Percentiles rank a stretch among this genome's conserved stretches.
Conservation (phyloP, 108 stramenopile species). For the Cyclotella sp. region DNA sequence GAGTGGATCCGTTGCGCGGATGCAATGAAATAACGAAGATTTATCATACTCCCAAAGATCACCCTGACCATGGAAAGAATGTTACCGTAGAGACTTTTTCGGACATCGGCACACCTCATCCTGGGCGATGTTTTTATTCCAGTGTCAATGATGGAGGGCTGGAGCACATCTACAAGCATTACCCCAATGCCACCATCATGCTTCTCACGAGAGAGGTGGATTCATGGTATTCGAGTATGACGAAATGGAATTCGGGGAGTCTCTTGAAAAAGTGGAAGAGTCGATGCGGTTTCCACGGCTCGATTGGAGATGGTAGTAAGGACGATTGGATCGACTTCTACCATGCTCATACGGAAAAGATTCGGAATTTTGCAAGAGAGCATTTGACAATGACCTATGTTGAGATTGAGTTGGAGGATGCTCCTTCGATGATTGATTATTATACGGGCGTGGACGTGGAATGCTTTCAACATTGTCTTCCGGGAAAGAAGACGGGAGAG, state of each 20-base stretch:
- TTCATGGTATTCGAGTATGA: constrained; percentile 17
- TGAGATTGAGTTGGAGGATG: constrained; percentile 25
- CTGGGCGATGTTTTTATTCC: constrained; percentile 33
- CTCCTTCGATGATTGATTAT: constrained; percentile 8
- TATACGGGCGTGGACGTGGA: constrained; percentile 11
- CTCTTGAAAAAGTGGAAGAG: constrained; percentile 20
- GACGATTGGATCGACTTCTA: constrained; percentile 29
- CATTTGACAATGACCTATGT: constrained; percentile 23
- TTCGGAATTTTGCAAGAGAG: constrained; percentile 19
- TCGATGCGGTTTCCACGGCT: constrained; percentile 14
- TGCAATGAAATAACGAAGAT: background rate
- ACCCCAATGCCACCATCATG: constrained; percentile 39
- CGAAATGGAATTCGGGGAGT: constrained; percentile 5
- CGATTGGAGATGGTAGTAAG: constrained; percentile 7
- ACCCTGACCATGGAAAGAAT: constrained; percentile 7
- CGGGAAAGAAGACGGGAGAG: constrained; percentile 11
- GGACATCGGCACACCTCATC: constrained; percentile 36
- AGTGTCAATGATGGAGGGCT: constrained; percentile 40
- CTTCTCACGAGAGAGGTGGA: constrained; percentile 19
- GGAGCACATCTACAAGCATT: constrained; percentile 30
- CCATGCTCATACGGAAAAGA: constrained; percentile 25
- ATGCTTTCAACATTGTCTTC: constrained; percentile 28
- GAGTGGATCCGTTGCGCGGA: background rate
- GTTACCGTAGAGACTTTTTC: constrained; percentile 10
- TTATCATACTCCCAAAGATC: background rate